Conservation (phyloP, 1,139 yeast genomes). For the Trichomonascaceae sp. region DNA sequence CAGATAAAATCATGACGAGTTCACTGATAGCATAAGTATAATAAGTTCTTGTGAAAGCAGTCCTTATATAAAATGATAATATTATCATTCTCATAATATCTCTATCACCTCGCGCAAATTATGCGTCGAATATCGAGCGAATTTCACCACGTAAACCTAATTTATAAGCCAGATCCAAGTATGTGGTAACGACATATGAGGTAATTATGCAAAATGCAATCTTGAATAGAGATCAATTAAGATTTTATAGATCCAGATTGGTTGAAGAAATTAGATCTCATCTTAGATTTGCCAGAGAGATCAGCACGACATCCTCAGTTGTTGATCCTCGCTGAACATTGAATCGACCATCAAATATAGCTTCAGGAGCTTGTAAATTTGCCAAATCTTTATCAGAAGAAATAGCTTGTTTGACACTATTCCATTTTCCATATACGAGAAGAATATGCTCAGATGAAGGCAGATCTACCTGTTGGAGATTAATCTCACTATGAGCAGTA, state of each 20-base stretch:
- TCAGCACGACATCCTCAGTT: conserved; percentile 64
- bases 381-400: conserved; percentile 35
- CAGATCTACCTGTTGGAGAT: conserved; percentile 11
- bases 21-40: background rate
- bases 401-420: conserved; percentile 50
- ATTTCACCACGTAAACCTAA: background rate
- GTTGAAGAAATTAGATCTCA: background rate
- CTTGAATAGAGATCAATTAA: background rate
- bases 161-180: background rate
- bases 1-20: background rate
- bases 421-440: conserved; percentile 59
- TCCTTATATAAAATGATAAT: background rate
- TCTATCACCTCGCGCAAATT: background rate
- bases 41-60: background rate
- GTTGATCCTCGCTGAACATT: conserved; percentile 51
- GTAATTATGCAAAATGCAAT: background rate
- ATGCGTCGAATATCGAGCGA: background rate
- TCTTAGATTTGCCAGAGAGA: conserved; percentile 47
- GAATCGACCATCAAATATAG: conserved; percentile 64
- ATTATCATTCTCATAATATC: background rate
- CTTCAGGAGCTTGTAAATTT: conserved; percentile 48
- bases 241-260: background rate
- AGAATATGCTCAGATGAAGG: conserved; percentile 37
- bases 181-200: background rate
- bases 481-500: conserved; percentile 7